Base-by-base conservation (phyloP, 2,329 filamentous ascomycete genomes). In the Ampelomyces quisqualis region DNA sequence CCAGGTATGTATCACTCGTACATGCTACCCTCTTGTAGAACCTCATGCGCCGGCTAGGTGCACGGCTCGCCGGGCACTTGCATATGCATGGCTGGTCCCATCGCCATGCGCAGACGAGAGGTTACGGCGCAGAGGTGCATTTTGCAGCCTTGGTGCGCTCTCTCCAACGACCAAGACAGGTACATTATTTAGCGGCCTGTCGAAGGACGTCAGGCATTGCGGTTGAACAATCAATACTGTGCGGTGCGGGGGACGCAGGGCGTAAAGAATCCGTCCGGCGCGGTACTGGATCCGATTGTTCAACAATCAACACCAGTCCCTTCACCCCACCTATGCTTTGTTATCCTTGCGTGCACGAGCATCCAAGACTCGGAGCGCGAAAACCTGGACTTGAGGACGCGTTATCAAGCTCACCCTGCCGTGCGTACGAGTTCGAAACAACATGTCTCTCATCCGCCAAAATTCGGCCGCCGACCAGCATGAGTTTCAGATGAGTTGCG, bases 231-330 rank as follows among this genome's bases (percentile, higher is more conserved):
- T 38, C 45, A 35, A 34, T 38, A 34, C 27, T 51, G 55, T 46
- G 55, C 53, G 55, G 53, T 46, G 46, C 38, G 30, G 32, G 39
- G 9, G 28, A 17, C 33, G 31, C 8, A 5, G 11, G 26, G 5
- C 26, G 31, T 28, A 34, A 39, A 45, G 47, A 47, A n/a, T n/a
- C n/a, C n/a, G n/a, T n/a, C n/a, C n/a, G n/a, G n/a, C n/a, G n/a
- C n/a, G n/a, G n/a, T n/a, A n/a, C n/a, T n/a, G n/a, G n/a, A n/a
- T n/a, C n/a, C n/a, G n/a, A n/a, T n/a, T n/a, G n/a, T 43, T 49
- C 30, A 53, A 45, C 38, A 31, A 55, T 50, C 44, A 34, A 46
- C 45, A 36, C 23, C 14, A 15, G 15, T 28, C n/a, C 23, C 10
- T 28, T 14, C 26, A 14, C 26, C n/a, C n/a, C n/a, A n/a, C n/a